These are phyloP conservation scores for Neofusicoccum sp. DNA, from an alignment of 2,329 filamentous ascomycete species.

Conservation along the genomic window DNA sequence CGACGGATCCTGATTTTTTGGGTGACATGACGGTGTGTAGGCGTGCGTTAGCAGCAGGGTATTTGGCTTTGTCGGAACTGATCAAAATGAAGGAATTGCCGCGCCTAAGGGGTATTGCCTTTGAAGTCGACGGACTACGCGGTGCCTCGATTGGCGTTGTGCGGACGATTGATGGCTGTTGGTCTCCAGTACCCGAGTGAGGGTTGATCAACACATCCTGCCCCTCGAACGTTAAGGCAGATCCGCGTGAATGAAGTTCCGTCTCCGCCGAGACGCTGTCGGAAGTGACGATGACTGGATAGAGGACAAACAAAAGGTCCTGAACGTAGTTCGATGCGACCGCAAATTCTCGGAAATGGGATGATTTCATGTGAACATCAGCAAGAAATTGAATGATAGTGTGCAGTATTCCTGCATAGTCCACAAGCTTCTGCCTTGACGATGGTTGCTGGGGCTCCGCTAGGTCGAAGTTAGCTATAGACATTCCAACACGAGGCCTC, in stretches of 20 bases:
- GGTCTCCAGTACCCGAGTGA: constrained; percentile 59
- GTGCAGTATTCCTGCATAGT: constrained; percentile 66
- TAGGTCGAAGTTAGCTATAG: background rate
- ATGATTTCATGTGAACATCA: constrained; percentile 73
- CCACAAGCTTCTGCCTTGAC: constrained; percentile 38
- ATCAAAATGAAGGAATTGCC: constrained; percentile 91
- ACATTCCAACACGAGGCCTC: background rate
- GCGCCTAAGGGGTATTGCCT: constrained; percentile 67
- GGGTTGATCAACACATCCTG: constrained; percentile 81
- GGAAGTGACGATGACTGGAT: constrained; percentile 82
- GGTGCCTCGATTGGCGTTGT: constrained; percentile 59
- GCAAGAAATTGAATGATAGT: constrained; percentile 76
- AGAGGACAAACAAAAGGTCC: constrained; percentile 74
- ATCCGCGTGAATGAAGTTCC: constrained; percentile 81
- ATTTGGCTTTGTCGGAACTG: constrained; percentile 63
- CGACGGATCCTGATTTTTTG: constrained; percentile 48
- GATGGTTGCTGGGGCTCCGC: constrained; percentile 4
- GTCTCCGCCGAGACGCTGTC: constrained; percentile 80
- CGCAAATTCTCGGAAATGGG: constrained; percentile 79
- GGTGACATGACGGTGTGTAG: constrained; percentile 64
- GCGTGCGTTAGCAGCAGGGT: constrained; percentile 57
- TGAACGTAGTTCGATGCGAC: constrained; percentile 77
- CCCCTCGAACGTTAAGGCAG: constrained; percentile 79
- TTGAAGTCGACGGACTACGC: constrained; percentile 31
- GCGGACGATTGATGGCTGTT: constrained; percentile 65